These are phyloP conservation scores for Truncatella angustata DNA, from an alignment of 2,329 filamentous ascomycete genomes.

Conservation along the genomic window DNA sequence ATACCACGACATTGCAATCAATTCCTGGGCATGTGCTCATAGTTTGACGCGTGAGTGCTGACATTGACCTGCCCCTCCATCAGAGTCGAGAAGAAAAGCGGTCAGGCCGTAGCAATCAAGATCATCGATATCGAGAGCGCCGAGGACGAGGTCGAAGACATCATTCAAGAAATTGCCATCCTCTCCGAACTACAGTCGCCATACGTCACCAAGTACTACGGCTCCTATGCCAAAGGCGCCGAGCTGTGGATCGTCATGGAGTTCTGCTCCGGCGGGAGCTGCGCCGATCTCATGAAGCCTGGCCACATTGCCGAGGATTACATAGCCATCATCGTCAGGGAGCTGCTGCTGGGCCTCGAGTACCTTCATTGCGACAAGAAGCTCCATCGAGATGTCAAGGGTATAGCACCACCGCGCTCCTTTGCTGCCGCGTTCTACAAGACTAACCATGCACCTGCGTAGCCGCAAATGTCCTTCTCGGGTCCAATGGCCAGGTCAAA, in stretches of 20 bases:
- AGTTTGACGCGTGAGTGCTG: conserved; percentile 9
- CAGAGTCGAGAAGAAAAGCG: conserved; percentile 88
- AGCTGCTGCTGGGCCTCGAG: conserved; percentile 84
- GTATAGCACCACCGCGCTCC: conserved; percentile 38
- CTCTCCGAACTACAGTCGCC: conserved; percentile 93
- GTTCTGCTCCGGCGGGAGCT: conserved; percentile 95
- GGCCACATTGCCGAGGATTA: conserved; percentile 91
- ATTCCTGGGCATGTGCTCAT: too few relatives aligned
- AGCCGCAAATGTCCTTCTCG: conserved; percentile 92
- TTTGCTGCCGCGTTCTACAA: background rate
- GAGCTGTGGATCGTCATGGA: conserved; percentile 99
- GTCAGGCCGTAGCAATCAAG: conserved; percentile 95
- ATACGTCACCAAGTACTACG: conserved; percentile 97
- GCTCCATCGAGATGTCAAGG: conserved; percentile 93
- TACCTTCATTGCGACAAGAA: conserved; percentile 96
- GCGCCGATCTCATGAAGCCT: conserved; percentile 92
- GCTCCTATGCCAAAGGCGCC: conserved; percentile 92
- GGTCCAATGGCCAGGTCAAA: conserved; percentile 92
- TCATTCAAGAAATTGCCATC: conserved; percentile 98
- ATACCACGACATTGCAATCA: too few relatives aligned
- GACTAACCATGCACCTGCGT: conserved; percentile 5
- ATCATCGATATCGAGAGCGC: conserved; percentile 98
- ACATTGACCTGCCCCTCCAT: conserved; percentile 16
- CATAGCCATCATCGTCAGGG: conserved; percentile 91
- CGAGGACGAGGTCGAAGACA: conserved; percentile 98